Conservation (phyloP, 2,329 filamentous ascomycete genomes). For the Fusarium verticillioides region DNA sequence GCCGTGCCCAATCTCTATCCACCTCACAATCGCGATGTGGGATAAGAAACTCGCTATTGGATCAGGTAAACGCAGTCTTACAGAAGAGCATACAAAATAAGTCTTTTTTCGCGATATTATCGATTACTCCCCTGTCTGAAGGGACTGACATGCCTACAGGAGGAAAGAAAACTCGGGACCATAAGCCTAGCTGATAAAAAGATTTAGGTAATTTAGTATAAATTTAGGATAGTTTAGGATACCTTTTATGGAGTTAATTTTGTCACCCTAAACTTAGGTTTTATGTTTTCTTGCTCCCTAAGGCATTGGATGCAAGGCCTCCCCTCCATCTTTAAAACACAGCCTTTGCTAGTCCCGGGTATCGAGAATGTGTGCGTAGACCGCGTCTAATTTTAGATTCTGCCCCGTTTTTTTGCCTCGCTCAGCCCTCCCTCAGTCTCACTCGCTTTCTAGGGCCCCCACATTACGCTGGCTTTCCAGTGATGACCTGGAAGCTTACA, state of each 20-base stretch:
- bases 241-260: too few species aligned
- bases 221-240: too few species aligned
- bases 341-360: conserved; percentile 34
- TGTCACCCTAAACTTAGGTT: too few species aligned
- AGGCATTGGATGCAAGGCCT: conserved; percentile 15
- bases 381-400: conserved; percentile 43
- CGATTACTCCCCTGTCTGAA: neutral
- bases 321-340: conserved; percentile 31
- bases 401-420: conserved; percentile 29
- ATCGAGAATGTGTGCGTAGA: conserved; percentile 9
- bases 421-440: conserved; percentile 33
- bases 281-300: too few species aligned
- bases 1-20: neutral
- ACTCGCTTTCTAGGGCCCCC: neutral
- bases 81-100: neutral
- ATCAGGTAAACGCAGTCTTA: conserved; percentile 10
- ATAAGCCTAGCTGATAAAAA: too few species aligned
- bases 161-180: too few species aligned
- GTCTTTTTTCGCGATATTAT: conserved; percentile 6
- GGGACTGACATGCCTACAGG: neutral
- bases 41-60: neutral
- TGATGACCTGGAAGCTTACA: neutral
- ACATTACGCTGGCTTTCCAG: conserved; percentile 1
- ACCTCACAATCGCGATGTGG: neutral
- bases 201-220: too few species aligned